Evolutionary conservation across 2,329 filamentous ascomycete genomes (phyloP), one percentile per base, ranked within the genome.

Genomic region (Stagonosporopsis vannaccii): DNA sequence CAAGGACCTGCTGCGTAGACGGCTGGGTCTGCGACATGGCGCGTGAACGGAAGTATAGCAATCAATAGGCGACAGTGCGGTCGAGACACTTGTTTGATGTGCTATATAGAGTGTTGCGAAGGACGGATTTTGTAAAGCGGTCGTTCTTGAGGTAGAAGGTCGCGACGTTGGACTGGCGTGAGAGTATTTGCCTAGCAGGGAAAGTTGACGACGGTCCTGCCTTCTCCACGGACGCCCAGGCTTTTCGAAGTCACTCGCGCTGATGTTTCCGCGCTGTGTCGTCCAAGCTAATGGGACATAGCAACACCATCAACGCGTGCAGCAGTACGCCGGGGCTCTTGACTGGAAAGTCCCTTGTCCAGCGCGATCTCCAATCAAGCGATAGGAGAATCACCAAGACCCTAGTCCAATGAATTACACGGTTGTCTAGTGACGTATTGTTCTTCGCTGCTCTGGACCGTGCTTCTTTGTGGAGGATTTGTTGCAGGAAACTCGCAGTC

Each of bases 1-100:
- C 92, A 62, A 92, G 80, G 68, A 90, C 86, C 72, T 87, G 87
- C 74, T 96, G 92, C 15, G 92, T 96, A 52, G 89, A 87, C 58
- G 80, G 81, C 61, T 86, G 84, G 9, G 85, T 87, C 19, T 77
- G 77, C 36, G 42, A 45, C 42, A 52, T 46, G 20, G 32, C 7
- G 22, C 28, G 35, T 20, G 15, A 42, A n/a, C 17, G 32, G 44
- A 17, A 17, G 23, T 26, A 11, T 22, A n/a, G 11, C 12, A 28
- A 44, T 39, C 22, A 20, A 28, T 5, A 12, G 25, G 32, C 25
- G 41, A 44, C 15, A 15, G 12, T 37, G 39, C 7, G 30, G 32
- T 40, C 35, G 12, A 25, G 36, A 15, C 13, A 13, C 17, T 2
- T 23, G 35, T 23, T 12, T 28, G 15, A 22, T 28, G 40, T 17